These are phyloP conservation scores for Ogataea paraovalis DNA, from an alignment of 805 yeast species.

Conservation along the genomic window DNA sequence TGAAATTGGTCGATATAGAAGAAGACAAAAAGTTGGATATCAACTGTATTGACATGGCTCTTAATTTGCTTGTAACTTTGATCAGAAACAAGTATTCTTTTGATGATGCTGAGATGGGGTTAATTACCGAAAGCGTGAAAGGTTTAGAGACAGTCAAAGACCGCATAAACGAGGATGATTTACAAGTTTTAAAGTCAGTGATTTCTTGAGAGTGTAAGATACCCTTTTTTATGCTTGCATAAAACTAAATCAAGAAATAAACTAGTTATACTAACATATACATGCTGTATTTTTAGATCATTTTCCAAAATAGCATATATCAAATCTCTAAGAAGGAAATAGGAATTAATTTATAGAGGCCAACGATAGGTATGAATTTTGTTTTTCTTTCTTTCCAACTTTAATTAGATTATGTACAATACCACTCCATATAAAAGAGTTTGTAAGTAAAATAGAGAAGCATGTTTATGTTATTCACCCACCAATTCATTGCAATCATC, in stretches of 20 bases:
- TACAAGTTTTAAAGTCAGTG: slow-evolving; percentile 45
- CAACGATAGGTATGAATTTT: too few relatives aligned
- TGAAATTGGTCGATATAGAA: slow-evolving; percentile 24
- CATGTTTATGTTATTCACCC: slow-evolving; percentile 9
- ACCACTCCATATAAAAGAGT: not conserved
- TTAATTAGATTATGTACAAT: not conserved
- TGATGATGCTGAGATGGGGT: slow-evolving; percentile 36
- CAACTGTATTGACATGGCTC: slow-evolving; percentile 53
- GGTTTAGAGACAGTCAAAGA: slow-evolving; percentile 42
- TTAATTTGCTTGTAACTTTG: slow-evolving; percentile 47
- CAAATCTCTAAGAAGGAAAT: slow-evolving; percentile 20
- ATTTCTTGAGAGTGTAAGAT: too few relatives aligned
- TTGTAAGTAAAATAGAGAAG: too few relatives aligned
- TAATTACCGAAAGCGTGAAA: slow-evolving; percentile 35
- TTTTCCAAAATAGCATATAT: slow-evolving; percentile 34
- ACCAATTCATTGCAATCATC: slow-evolving; percentile 45
- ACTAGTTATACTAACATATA: slow-evolving; percentile 5
- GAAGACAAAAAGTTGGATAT: slow-evolving; percentile 36
- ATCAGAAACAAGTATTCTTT: slow-evolving; percentile 43
- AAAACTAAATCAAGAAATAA: too few relatives aligned
- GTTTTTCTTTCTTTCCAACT: too few relatives aligned
- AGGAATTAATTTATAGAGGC: not conserved
- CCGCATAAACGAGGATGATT: slow-evolving; percentile 52
- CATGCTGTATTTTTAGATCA: slow-evolving; percentile 25
- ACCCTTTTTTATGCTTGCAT: too few relatives aligned